Percentiles rank a stretch among this genome's conserved stretches.
These are phyloP conservation scores for Phytophthora ohioensis DNA, from an alignment of 352 stramenopile species.

Conservation along the genomic window DNA sequence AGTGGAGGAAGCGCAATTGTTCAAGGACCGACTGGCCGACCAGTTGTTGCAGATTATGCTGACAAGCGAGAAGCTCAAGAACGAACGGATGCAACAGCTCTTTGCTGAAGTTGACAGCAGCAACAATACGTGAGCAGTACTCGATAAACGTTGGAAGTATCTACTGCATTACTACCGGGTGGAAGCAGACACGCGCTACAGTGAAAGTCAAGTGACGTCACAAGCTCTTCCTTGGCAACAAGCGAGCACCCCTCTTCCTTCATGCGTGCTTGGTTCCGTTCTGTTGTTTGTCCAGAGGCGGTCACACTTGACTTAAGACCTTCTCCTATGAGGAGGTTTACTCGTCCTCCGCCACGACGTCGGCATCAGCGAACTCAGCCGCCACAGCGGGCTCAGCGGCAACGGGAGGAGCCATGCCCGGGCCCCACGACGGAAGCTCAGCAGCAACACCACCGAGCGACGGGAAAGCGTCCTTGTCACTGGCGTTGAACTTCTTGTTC, in stretches of 20 bases:
- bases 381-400: constrained; percentile 46
- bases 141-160: constrained; percentile 42
- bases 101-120: constrained; percentile 68
- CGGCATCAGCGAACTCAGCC: constrained; percentile 49
- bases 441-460: constrained; percentile 67
- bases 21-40: constrained; percentile 79
- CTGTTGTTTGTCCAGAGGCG: constrained; percentile 29
- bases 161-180: constrained; percentile 54
- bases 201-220: constrained; percentile 29
- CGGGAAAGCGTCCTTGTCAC: constrained; percentile 83
- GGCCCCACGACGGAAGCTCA: constrained; percentile 63
- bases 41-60: constrained; percentile 84
- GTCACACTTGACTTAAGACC: constrained; percentile 19
- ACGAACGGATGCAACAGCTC: constrained; percentile 75
- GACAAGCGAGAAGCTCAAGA: constrained; percentile 73
- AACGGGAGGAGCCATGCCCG: constrained; percentile 57
- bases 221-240: constrained; percentile 34
- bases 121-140: constrained; percentile 20
- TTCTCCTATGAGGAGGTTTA: constrained; percentile 35
- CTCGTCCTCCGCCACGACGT: constrained; percentile 54
- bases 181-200: constrained; percentile 40
- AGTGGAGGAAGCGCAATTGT: constrained; percentile 74
- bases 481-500: constrained; percentile 88
- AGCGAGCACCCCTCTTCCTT: constrained; percentile 21
- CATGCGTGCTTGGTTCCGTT: constrained; percentile 39